A percentile compares a stretch with the other conserved stretches of the same genome.
Conservation (phyloP, 1,139 yeast genomes). For the Saccharomyces hybrid region DNA sequence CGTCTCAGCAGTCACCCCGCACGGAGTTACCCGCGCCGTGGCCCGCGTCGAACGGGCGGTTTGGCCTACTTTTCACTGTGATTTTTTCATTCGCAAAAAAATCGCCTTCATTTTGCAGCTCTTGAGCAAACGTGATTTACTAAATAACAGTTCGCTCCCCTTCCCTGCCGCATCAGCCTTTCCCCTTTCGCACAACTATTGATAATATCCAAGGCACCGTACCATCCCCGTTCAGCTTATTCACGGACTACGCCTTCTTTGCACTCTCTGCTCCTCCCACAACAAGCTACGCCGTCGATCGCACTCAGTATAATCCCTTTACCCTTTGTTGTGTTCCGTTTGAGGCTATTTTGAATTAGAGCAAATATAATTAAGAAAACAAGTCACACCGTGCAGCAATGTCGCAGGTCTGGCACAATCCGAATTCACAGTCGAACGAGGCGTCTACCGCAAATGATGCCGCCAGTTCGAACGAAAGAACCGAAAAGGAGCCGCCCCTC, state of each 20-base stretch:
- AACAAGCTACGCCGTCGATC: background rate
- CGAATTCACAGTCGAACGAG: conserved; percentile 1
- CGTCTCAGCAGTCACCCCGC: too few species aligned
- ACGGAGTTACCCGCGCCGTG: background rate
- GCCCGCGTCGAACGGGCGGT: background rate
- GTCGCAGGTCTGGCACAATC: conserved; percentile 4
- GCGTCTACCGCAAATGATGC: background rate
- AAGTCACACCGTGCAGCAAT: background rate
- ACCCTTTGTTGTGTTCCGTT: background rate
- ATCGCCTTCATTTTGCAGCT: background rate
- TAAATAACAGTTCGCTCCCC: background rate
- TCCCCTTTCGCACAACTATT: background rate
- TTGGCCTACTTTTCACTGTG: background rate
- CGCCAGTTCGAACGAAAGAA: background rate
- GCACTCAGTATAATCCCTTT: background rate
- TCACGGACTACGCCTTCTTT: background rate
- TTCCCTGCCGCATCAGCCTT: background rate
- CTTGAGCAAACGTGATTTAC: background rate
- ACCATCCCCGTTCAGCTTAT: background rate
- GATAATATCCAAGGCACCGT: background rate
- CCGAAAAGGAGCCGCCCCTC: background rate
- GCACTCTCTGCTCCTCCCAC: background rate
- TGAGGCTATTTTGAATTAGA: background rate
- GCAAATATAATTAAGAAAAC: background rate
- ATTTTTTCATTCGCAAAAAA: conserved; percentile 1